Evolutionary conservation across 306 rosid genomes (phyloP).

Genomic region (Corylus avellana): DNA sequence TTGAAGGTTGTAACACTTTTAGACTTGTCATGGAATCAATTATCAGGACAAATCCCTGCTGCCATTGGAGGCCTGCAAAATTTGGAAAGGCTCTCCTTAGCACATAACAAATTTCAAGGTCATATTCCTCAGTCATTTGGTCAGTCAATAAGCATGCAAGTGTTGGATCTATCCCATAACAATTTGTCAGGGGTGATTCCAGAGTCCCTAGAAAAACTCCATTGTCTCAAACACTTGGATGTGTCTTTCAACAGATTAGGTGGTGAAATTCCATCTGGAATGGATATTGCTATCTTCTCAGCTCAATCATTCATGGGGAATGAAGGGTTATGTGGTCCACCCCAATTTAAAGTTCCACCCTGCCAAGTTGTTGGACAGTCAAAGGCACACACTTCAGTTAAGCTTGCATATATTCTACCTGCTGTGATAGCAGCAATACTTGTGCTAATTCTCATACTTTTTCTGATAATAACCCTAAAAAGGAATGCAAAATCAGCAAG

Average conservation of each 20-base stretch:
- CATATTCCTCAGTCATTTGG: constrained; percentile 32
- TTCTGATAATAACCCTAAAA: neutral
- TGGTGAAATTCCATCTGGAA: constrained; percentile 33
- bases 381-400: neutral
- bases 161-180: constrained; percentile 31
- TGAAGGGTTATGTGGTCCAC: constrained; percentile 29
- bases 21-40: constrained; percentile 29
- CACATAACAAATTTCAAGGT: constrained; percentile 31
- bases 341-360: constrained; percentile 3
- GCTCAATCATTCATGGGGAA: constrained; percentile 31
- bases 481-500: neutral
- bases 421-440: neutral
- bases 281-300: constrained; percentile 22
- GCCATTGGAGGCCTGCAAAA: constrained; percentile 1
- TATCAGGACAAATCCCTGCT: constrained; percentile 32
- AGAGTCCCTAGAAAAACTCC: constrained; percentile 18
- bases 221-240: constrained; percentile 10
- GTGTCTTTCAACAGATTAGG: constrained; percentile 31
- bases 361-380: constrained; percentile 9
- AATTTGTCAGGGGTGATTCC: constrained; percentile 33
- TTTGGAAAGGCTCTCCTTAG: constrained; percentile 29
- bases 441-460: neutral
- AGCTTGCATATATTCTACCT: neutral
- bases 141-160: constrained; percentile 20
- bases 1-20: constrained; percentile 1